Evolutionary conservation across 2,329 filamentous ascomycete species (phyloP), one percentile per base, ranked within the genome.

Genomic region (Colletotrichum melonis): DNA sequence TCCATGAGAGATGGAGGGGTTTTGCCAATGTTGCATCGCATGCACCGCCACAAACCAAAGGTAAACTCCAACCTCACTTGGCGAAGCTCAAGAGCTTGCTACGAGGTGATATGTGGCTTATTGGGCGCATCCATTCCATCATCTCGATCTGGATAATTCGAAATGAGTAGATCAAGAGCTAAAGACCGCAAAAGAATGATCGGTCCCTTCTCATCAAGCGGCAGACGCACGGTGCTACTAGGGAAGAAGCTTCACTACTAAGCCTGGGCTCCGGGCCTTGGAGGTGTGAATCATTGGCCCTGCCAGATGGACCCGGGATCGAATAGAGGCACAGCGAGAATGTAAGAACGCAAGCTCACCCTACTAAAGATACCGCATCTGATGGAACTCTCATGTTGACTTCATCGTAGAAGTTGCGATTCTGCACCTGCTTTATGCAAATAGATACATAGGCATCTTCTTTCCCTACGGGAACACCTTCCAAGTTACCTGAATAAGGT

Each of bases 171-270:
- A n/a, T 49, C 19, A n/a, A n/a, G 8, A 49, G 19, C 19, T 3
- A 8, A 49, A 49, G 19, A 7, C 19, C 9, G 42, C 42, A 66
- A 57, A 57, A 58, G 8, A 11, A 30, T 8, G 9, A 12, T 6
- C 49, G 55, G 62, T 60, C 49, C 70, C 70, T 70, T 59, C 67
- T 7, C 66, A 65, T 55, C 65, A 70, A 70, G 67, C 62, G 65
- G 66, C 69, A 70, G 67, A 59, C 55, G 69, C 70, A n/a, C 42
- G 19, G 6, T 3, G 38, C 38, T 12, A 6, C 38, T 6, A 7
- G 38, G 14, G 14, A 19, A 42, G 2, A 42, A 70, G 60, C 3
- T 22, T 49, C 60, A 32, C 28, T 49, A 35, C 70, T 65, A 57
- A n/a, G 56, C 60, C 60, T 35, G 32, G 32, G 11, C 11, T 12